These are phyloP conservation scores for Nepenthes alata DNA, from an alignment of 179 eudicot genomes.

Conservation along the genomic window DNA sequence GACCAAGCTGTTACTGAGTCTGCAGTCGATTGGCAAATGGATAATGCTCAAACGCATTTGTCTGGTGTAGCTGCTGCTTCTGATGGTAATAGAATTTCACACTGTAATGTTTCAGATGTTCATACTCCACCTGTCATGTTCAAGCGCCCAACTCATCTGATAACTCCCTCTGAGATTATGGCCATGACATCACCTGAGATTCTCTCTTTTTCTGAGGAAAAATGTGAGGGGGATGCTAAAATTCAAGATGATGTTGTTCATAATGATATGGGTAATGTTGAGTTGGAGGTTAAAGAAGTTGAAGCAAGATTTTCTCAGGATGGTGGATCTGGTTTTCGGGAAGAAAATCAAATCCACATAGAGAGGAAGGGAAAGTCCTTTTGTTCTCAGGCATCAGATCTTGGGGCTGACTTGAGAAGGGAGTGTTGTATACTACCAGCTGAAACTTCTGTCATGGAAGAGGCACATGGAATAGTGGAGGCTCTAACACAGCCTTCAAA, in stretches of 20 bases:
- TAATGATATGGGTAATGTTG: slow-evolving; percentile 42
- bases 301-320: slow-evolving; percentile 44
- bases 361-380: slow-evolving; percentile 65
- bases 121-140: slow-evolving; percentile 44
- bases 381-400: slow-evolving; percentile 85
- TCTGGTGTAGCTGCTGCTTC: slow-evolving; percentile 41
- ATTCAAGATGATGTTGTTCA: slow-evolving; percentile 47
- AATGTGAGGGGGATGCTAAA: slow-evolving; percentile 40
- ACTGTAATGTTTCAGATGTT: slow-evolving; percentile 36
- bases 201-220: slow-evolving; percentile 28
- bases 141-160: slow-evolving; percentile 89
- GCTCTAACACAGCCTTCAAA: slow-evolving; percentile 38
- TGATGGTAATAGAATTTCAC: slow-evolving; percentile 41
- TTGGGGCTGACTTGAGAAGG: slow-evolving; percentile 62
- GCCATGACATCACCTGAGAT: slow-evolving; percentile 64
- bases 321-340: slow-evolving; percentile 29
- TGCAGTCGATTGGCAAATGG: slow-evolving; percentile 52
- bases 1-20: slow-evolving; percentile 33
- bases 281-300: slow-evolving; percentile 75
- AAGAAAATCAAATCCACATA: slow-evolving; percentile 29
- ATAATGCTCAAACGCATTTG: slow-evolving; percentile 29
- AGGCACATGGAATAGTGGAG: slow-evolving; percentile 41
- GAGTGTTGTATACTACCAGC: slow-evolving; percentile 49
- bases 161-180: slow-evolving; percentile 89
- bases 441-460: slow-evolving; percentile 42